Evolutionary conservation across 257 asterid species (phyloP).

Genomic region (Mentha longifolia): DNA sequence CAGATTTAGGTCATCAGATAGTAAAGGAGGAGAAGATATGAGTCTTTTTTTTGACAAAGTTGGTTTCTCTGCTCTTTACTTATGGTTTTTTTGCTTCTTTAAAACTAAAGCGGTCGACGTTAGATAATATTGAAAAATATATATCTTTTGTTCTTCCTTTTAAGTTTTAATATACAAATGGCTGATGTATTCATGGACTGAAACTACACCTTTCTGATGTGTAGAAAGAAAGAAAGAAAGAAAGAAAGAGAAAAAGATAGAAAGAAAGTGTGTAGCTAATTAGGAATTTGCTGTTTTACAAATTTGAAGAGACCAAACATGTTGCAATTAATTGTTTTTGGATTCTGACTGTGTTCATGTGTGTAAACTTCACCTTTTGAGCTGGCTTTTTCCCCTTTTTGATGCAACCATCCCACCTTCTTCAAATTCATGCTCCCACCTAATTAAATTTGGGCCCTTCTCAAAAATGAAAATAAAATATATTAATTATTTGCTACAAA

Average conservation of each 20-base stretch:
- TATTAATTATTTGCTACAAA: not conserved
- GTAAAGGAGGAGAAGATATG: slow-evolving; percentile 17
- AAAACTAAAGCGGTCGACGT: slow-evolving; percentile 12
- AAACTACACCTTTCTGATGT: slow-evolving; percentile 5
- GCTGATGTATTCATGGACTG: slow-evolving; percentile 7
- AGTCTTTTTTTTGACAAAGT: slow-evolving; percentile 24
- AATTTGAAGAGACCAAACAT: slow-evolving; percentile 14
- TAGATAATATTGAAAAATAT: slow-evolving; percentile 10
- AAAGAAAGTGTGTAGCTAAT: slow-evolving; percentile 2
- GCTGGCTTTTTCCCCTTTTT: slow-evolving; percentile 35
- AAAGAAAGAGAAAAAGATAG: not conserved
- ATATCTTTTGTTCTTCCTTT: not conserved
- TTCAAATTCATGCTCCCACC: slow-evolving; percentile 13
- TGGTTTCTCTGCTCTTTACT: slow-evolving; percentile 19
- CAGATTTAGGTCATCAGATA: slow-evolving; percentile 30
- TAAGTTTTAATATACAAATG: slow-evolving; percentile 8
- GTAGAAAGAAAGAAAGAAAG: not conserved
- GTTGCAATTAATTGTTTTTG: slow-evolving; percentile 14
- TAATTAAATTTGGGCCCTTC: no score
- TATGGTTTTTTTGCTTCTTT: slow-evolving; percentile 11
- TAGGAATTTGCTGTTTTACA: slow-evolving; percentile 2
- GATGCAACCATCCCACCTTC: slow-evolving; percentile 35
- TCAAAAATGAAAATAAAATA: no score
- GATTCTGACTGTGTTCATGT: slow-evolving; percentile 20
- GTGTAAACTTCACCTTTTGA: slow-evolving; percentile 18